These are phyloP conservation scores for Chrysopogon serrulatus DNA, from an alignment of 176 grass and related monocot species.

Conservation along the genomic window DNA sequence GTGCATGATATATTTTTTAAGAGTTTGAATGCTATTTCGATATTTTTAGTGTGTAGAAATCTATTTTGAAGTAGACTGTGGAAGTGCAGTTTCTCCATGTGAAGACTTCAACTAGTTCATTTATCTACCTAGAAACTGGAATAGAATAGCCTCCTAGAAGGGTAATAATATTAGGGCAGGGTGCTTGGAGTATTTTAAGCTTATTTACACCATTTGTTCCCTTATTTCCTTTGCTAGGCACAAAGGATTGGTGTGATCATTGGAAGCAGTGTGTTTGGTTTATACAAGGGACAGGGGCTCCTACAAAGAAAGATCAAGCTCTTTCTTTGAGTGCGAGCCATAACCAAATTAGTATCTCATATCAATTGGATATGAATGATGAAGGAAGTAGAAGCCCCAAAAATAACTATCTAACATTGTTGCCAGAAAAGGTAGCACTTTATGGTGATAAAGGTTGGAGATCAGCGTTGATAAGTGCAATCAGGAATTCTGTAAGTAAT, in stretches of 20 bases:
- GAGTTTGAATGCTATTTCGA: neutral
- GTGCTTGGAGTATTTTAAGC: neutral
- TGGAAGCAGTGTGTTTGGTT: slow-evolving; percentile 99
- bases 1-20: neutral
- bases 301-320: slow-evolving; percentile 43
- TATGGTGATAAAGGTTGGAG: slow-evolving; percentile 91
- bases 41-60: neutral
- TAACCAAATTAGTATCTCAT: slow-evolving; percentile 79
- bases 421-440: slow-evolving; percentile 72
- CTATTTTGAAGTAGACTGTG: neutral
- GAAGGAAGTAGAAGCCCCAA: slow-evolving; percentile 23
- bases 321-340: slow-evolving; percentile 68
- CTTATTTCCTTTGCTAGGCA: slow-evolving; percentile 38
- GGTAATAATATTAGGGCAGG: neutral
- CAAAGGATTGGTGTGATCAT: slow-evolving; percentile 83
- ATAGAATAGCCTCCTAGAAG: neutral
- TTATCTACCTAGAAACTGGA: neutral
- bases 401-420: slow-evolving; percentile 43
- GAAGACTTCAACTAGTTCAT: neutral
- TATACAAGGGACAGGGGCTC: slow-evolving; percentile 41
- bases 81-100: neutral
- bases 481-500: slow-evolving; percentile 67
- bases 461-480: slow-evolving; percentile 38
- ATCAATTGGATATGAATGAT: slow-evolving; percentile 34
- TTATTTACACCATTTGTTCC: neutral